phyloP scores from a whole-genome alignment of 2,329 filamentous ascomycete genomes.

The Rachicladosporium sp. region DNA sequence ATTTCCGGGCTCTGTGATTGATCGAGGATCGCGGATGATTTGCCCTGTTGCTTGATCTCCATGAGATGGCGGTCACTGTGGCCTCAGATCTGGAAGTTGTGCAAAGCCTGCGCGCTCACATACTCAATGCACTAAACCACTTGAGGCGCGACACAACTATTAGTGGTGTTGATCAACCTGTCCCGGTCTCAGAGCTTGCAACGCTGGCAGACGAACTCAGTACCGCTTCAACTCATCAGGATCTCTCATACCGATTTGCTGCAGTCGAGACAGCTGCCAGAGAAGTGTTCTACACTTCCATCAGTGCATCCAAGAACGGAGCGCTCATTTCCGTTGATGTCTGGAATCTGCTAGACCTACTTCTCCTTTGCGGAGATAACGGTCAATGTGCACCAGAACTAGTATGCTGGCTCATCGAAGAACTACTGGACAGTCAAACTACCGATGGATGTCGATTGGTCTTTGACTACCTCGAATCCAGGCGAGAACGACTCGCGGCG shows the following conservation, averaged over 20 bases:
- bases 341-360: conserved; percentile 87
- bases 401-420: conserved; percentile 83
- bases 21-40: too few species aligned
- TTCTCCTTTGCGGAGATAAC: conserved; percentile 65
- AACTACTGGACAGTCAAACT: conserved; percentile 89
- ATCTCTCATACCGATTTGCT: conserved; percentile 33
- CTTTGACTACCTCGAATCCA: conserved; percentile 90
- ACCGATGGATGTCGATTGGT: conserved; percentile 82
- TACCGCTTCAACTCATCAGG: not conserved
- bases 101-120: too few species aligned
- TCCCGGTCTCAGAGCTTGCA: too few species aligned
- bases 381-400: conserved; percentile 61
- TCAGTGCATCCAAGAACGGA: conserved; percentile 50
- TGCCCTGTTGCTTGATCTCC: too few species aligned
- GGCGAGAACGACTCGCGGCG: conserved; percentile 75
- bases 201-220: too few species aligned
- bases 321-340: conserved; percentile 62
- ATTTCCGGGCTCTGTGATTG: too few species aligned
- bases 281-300: conserved; percentile 54
- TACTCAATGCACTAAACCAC: too few species aligned
- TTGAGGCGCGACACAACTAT: too few species aligned
- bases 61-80: too few species aligned
- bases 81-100: too few species aligned
- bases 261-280: conserved; percentile 75
- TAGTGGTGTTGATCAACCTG: too few species aligned